Conservation (phyloP, 2,329 filamentous ascomycete genomes). For the Biscogniauxia marginata region DNA sequence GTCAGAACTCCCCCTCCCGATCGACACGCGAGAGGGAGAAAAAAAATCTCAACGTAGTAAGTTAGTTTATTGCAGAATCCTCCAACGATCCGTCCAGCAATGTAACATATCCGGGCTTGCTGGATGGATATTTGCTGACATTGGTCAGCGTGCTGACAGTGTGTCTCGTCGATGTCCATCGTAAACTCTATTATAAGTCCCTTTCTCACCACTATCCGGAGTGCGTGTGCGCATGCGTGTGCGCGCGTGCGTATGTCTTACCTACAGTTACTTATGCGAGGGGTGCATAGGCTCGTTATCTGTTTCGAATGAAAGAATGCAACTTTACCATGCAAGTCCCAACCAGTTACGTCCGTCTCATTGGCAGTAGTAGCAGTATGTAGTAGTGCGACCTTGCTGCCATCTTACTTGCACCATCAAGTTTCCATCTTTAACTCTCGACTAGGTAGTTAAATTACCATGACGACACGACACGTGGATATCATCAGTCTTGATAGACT, state of each 20-base stretch:
- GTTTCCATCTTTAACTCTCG: not conserved
- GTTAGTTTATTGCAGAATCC: not conserved
- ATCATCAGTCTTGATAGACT: not conserved
- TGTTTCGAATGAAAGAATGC: not conserved
- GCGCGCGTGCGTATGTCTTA: too few relatives aligned
- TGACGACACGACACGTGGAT: not conserved
- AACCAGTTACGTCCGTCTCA: not conserved
- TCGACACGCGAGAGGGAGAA: not conserved
- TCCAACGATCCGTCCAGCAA: not conserved
- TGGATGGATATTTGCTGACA: not conserved
- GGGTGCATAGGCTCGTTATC: not conserved
- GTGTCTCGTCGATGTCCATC: not conserved
- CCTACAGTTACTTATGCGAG: not conserved
- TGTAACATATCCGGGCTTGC: not conserved
- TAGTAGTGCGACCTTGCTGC: not conserved
- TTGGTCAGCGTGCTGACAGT: not conserved
- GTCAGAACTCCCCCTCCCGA: not conserved
- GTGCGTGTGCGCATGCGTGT: too few relatives aligned
- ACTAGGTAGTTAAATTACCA: not conserved
- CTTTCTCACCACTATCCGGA: not conserved
- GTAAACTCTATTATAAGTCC: not conserved
- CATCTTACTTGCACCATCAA: not conserved
- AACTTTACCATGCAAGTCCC: not conserved
- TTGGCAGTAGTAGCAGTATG: not conserved
- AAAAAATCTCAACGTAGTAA: not conserved